Conservation (phyloP, 805 yeast species). For the Barnettozyma wickerhamii region DNA sequence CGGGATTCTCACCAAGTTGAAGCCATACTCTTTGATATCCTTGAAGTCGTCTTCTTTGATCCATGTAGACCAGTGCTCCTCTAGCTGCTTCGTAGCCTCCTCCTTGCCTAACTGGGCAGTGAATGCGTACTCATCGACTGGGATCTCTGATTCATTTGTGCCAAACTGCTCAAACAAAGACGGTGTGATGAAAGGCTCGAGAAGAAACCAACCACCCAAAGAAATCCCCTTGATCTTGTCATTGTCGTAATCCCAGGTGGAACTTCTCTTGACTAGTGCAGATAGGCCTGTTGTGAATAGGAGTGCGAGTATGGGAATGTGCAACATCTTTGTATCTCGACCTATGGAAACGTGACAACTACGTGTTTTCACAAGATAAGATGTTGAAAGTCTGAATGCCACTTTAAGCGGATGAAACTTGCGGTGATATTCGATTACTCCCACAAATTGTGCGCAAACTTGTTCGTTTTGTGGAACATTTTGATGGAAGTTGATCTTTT, state of each 20-base stretch:
- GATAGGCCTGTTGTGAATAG: not conserved
- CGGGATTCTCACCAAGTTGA: slow-evolving; percentile 72
- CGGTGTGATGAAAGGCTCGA: slow-evolving; percentile 71
- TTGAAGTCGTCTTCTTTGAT: slow-evolving; percentile 55
- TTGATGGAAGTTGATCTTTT: too few relatives aligned
- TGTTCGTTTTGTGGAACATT: too few relatives aligned
- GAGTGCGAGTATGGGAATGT: not conserved
- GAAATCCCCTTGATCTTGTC: slow-evolving; percentile 39
- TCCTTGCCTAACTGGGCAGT: slow-evolving; percentile 45
- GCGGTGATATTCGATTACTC: too few relatives aligned
- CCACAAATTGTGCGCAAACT: too few relatives aligned
- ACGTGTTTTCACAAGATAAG: too few relatives aligned
- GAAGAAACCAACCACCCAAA: slow-evolving; percentile 69
- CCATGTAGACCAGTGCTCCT: slow-evolving; percentile 54
- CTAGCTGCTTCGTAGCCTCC: slow-evolving; percentile 38
- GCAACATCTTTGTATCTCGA: not conserved
- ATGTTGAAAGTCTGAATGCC: too few relatives aligned
- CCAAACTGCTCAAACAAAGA: slow-evolving; percentile 43
- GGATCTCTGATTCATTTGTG: slow-evolving; percentile 34
- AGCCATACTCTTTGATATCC: slow-evolving; percentile 46
- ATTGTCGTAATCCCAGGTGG: slow-evolving; percentile 20
- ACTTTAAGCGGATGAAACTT: too few relatives aligned
- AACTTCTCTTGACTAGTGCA: not conserved
- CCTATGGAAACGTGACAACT: too few relatives aligned
- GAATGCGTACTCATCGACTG: slow-evolving; percentile 58